Conservation (phyloP, 2,329 filamentous ascomycete genomes). For the Fusarium ramigenum region DNA sequence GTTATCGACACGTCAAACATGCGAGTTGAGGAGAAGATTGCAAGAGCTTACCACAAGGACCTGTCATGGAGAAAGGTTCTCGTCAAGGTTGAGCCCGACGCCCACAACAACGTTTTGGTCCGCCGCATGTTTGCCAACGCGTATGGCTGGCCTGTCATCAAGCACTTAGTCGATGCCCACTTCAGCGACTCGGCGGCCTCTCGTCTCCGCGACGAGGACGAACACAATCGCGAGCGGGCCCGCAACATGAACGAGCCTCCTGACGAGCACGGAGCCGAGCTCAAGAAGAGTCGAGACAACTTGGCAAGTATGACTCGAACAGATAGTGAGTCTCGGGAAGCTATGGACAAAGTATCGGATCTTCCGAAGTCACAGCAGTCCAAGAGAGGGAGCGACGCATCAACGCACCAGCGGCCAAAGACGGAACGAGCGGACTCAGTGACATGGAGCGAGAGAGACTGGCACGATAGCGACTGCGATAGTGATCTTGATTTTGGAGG, state of each 20-base stretch:
- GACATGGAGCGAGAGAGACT: slow-evolving; percentile 65
- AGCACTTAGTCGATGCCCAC: slow-evolving; percentile 94
- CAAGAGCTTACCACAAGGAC: slow-evolving; percentile 90
- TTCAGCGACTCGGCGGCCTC: slow-evolving; percentile 78
- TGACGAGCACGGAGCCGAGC: slow-evolving; percentile 73
- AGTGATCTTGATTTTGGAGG: slow-evolving; percentile 43
- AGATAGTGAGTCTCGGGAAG: slow-evolving; percentile 48
- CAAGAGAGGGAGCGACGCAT: slow-evolving; percentile 34
- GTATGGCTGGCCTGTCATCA: slow-evolving; percentile 95
- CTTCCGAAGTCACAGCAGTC: slow-evolving; percentile 48
- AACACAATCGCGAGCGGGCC: slow-evolving; percentile 74
- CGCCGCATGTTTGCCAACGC: slow-evolving; percentile 97
- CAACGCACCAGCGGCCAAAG: slow-evolving; percentile 20
- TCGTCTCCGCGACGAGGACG: slow-evolving; percentile 72
- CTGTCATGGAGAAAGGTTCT: slow-evolving; percentile 97
- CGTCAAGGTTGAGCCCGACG: slow-evolving; percentile 93
- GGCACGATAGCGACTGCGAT: slow-evolving; percentile 41
- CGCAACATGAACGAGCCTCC: slow-evolving; percentile 66
- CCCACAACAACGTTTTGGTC: slow-evolving; percentile 98
- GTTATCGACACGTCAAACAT: slow-evolving; percentile 71
- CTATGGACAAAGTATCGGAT: slow-evolving; percentile 57
- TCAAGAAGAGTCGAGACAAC: slow-evolving; percentile 49
- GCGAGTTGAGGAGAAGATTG: slow-evolving; percentile 98
- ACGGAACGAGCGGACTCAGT: slow-evolving; percentile 60
- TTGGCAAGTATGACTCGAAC: slow-evolving; percentile 30